phyloP scores from a whole-genome alignment of 192 early-diverging fungal species.

The Haplosporangium gracile region DNA sequence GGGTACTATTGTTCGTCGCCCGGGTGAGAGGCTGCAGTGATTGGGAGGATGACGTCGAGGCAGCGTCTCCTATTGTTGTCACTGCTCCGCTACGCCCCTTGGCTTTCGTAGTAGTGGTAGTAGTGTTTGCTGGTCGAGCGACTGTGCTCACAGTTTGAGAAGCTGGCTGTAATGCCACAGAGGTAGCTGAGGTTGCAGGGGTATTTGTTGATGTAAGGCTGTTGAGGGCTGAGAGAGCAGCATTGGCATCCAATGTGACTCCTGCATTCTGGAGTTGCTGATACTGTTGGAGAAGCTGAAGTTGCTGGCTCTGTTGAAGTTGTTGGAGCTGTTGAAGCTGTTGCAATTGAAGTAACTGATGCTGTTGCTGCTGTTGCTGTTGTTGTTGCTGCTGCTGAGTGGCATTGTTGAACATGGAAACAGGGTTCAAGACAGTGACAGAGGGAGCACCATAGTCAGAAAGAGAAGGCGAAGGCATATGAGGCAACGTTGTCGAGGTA shows the following conservation, averaged over 20 bases:
- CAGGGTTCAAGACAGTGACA: neutral
- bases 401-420: neutral
- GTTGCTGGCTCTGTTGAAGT: slow-evolving; percentile 5
- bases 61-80: neutral
- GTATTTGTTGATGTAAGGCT: neutral
- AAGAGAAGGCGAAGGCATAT: slow-evolving; percentile 16
- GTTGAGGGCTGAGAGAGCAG: neutral
- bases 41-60: slow-evolving; percentile 9
- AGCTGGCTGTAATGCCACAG: neutral
- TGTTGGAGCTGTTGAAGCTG: slow-evolving; percentile 17
- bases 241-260: slow-evolving; percentile 12
- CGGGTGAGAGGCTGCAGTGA: slow-evolving; percentile 36
- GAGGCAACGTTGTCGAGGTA: slow-evolving; percentile 4
- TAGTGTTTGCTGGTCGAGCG: neutral
- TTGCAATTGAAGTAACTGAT: slow-evolving; percentile 17
- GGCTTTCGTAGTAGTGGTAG: neutral
- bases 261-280: slow-evolving; percentile 11
- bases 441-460: neutral
- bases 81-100: neutral
- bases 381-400: slow-evolving; percentile 1
- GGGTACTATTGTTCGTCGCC: slow-evolving; percentile 15
- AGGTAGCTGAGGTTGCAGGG: neutral
- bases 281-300: slow-evolving; percentile 9
- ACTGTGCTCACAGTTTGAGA: neutral
- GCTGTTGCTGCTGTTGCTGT: slow-evolving; percentile 18